A percentile compares a stretch with the other conserved stretches of the same genome.
Evolutionary conservation across 768 basidiomycete genomes (phyloP).

Genomic region (Mycena epipterygia): DNA sequence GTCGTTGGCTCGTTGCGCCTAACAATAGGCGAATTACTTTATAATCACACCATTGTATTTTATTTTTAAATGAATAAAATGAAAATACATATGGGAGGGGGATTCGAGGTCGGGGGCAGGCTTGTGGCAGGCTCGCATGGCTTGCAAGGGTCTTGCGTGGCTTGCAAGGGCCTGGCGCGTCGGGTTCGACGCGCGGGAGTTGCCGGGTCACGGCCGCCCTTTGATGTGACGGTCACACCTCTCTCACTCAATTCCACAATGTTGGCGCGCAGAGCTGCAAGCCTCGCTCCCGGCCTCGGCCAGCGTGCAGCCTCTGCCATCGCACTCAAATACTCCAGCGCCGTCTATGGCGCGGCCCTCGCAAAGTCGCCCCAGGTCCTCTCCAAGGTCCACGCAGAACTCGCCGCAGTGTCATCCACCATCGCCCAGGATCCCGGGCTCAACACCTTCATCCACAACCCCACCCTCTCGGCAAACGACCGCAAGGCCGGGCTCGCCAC

Average conservation of each 20-base stretch:
- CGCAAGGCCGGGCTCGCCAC: slow-evolving; percentile 75
- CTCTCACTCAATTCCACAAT: background rate
- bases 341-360: slow-evolving; percentile 85
- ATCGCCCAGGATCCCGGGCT: slow-evolving; percentile 78
- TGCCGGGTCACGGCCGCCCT: too few species aligned
- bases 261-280: slow-evolving; percentile 66
- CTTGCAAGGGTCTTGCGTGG: too few species aligned
- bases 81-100: too few species aligned
- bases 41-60: too few species aligned
- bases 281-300: slow-evolving; percentile 61
- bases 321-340: slow-evolving; percentile 88
- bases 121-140: too few species aligned
- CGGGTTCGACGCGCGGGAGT: too few species aligned
- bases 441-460: slow-evolving; percentile 85
- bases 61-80: too few species aligned
- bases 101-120: too few species aligned
- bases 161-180: too few species aligned
- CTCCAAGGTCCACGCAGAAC: slow-evolving; percentile 88
- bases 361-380: slow-evolving; percentile 87
- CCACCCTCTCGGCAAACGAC: slow-evolving; percentile 88
- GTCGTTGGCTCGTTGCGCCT: too few species aligned
- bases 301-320: slow-evolving; percentile 84
- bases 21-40: too few species aligned
- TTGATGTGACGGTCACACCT: background rate
- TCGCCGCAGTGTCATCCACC: slow-evolving; percentile 76